A percentile compares a stretch with the other conserved stretches of the same genome.
Conservation (phyloP, 306 rosid species). For the Oxytropis ochrocephala region DNA sequence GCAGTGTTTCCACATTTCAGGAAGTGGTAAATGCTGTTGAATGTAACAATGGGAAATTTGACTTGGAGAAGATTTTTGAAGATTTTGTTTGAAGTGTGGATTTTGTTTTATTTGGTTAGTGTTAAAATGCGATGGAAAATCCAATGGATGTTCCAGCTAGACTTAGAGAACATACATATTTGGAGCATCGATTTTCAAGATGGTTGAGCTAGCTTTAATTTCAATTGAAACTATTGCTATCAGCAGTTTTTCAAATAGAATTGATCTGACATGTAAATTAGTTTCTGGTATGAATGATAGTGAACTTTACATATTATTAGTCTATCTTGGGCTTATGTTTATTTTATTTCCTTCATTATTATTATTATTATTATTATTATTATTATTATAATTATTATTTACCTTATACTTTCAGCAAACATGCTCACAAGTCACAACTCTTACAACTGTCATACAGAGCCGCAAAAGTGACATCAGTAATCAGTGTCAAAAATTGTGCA, state of each 20-base stretch:
- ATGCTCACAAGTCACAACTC: background rate
- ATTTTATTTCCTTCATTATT: background rate
- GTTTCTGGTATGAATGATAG: background rate
- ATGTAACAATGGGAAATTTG: constrained; percentile 62
- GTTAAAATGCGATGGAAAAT: background rate
- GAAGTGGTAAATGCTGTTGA: constrained; percentile 71
- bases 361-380: too few species aligned
- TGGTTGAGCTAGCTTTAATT: constrained; percentile 12
- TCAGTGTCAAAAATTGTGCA: constrained; percentile 27
- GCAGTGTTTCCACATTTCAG: constrained; percentile 62
- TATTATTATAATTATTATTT: too few species aligned
- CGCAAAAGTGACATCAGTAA: constrained; percentile 10
- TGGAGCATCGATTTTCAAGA: constrained; percentile 21
- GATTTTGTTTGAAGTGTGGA: constrained; percentile 39
- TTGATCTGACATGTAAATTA: constrained; percentile 11
- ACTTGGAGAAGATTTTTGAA: constrained; percentile 60
- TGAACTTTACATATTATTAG: background rate
- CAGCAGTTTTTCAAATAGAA: constrained; percentile 12
- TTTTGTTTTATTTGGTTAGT: background rate
- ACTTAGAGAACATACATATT: constrained; percentile 1
- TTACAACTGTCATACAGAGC: constrained; percentile 25
- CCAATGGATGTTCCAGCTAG: background rate
- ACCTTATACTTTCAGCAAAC: background rate
- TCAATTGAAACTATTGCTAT: background rate
- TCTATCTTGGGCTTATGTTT: background rate